phyloP scores from a whole-genome alignment of 2,329 filamentous ascomycete genomes.

The Ophiocordyceps camponoti-saundersi region DNA sequence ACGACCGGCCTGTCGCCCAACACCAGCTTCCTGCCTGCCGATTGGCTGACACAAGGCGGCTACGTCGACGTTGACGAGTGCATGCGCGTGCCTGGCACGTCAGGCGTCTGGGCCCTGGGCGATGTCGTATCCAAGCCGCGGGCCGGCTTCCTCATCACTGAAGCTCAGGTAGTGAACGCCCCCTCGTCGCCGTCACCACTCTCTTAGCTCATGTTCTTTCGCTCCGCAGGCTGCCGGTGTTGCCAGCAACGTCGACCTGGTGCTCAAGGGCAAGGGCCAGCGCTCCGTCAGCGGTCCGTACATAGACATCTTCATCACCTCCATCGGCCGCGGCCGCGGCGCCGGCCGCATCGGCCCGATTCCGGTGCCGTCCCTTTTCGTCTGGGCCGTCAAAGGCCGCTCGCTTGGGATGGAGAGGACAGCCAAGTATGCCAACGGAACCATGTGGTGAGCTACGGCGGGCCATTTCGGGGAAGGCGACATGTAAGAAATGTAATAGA shows the following conservation, averaged over 20 bases:
- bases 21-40: constrained; percentile 30
- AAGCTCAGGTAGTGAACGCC: constrained; percentile 28
- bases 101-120: constrained; percentile 34
- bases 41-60: constrained; percentile 24
- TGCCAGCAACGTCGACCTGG: constrained; percentile 34
- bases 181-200: neutral
- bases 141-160: constrained; percentile 42
- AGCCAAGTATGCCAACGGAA: constrained; percentile 28
- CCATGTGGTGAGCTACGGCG: constrained; percentile 20
- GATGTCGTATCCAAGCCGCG: constrained; percentile 34
- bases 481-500: neutral
- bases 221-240: constrained; percentile 27
- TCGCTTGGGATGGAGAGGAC: constrained; percentile 28
- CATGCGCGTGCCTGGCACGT: constrained; percentile 25
- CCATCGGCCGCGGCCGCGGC: constrained; percentile 31
- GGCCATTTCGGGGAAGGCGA: neutral
- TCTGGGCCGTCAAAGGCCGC: constrained; percentile 33
- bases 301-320: constrained; percentile 29
- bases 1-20: constrained; percentile 39
- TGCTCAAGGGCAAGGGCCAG: constrained; percentile 25
- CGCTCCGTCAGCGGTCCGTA: constrained; percentile 26
- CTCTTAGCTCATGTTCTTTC: neutral
- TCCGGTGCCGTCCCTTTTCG: constrained; percentile 31
- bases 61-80: constrained; percentile 33
- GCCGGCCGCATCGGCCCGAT: constrained; percentile 28